phyloP scores from a whole-genome alignment of 2,329 filamentous ascomycete genomes.

The Lachnellula cervina region DNA sequence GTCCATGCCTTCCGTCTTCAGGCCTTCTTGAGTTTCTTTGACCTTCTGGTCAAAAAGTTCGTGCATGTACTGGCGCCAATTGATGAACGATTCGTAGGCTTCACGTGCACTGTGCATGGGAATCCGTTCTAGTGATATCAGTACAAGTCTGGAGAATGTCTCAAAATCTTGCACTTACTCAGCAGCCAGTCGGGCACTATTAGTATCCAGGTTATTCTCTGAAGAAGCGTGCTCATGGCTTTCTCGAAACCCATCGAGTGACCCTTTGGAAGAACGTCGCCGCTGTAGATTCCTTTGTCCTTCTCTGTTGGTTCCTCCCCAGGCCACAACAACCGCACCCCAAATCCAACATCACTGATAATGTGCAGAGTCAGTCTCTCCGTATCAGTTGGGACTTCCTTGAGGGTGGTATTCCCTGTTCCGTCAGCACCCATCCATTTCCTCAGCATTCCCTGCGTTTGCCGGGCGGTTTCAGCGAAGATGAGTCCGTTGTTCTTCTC shows the following conservation, averaged over 20 bases:
- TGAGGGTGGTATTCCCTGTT: constrained; percentile 44
- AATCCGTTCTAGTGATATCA: constrained; percentile 30
- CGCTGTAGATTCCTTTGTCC: constrained; percentile 39
- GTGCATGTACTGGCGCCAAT: constrained; percentile 60
- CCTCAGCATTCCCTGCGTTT: constrained; percentile 57
- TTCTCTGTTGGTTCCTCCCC: constrained; percentile 49
- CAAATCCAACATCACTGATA: constrained; percentile 68
- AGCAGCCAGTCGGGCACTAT: constrained; percentile 47
- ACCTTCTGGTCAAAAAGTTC: constrained; percentile 51
- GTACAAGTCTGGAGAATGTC: not conserved
- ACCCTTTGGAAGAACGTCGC: constrained; percentile 32
- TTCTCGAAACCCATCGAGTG: constrained; percentile 52
- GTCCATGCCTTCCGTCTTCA: constrained; percentile 44
- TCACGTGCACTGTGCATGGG: constrained; percentile 42
- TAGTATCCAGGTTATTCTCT: constrained; percentile 49
- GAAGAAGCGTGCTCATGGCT: constrained; percentile 48
- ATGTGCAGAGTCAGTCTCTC: constrained; percentile 58
- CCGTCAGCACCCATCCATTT: constrained; percentile 48
- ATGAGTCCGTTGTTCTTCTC: constrained; percentile 69
- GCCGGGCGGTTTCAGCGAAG: constrained; percentile 57
- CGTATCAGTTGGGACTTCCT: constrained; percentile 56
- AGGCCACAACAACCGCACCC: constrained; percentile 56
- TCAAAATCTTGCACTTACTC: constrained; percentile 31
- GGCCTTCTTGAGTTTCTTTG: constrained; percentile 37
- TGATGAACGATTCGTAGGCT: constrained; percentile 43